Conservation (phyloP, 768 basidiomycete species). For the Paxillus involutus region DNA sequence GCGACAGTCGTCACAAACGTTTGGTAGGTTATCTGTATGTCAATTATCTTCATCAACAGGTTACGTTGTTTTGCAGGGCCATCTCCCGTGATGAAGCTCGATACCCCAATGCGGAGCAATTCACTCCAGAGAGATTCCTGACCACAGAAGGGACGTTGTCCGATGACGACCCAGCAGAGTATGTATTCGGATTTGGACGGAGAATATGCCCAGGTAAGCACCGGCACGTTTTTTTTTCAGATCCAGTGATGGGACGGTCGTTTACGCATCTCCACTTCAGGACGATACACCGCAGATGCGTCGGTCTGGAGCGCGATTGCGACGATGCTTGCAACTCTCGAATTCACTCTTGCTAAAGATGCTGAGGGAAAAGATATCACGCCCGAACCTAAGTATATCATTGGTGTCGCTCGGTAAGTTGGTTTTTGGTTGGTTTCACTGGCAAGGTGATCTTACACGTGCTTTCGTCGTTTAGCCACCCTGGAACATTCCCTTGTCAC, state of each 20-base stretch:
- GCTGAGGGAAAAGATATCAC: neutral
- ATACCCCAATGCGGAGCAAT: slow-evolving; percentile 10
- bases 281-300: neutral
- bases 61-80: neutral
- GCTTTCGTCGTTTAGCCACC: too few species aligned
- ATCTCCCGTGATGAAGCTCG: slow-evolving; percentile 3
- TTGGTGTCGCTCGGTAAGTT: neutral
- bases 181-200: slow-evolving; percentile 3
- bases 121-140: slow-evolving; percentile 14
- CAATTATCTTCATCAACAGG: neutral
- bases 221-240: neutral
- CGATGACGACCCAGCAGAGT: neutral
- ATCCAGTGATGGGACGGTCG: too few species aligned
- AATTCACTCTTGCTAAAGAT: neutral
- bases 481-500: too few species aligned
- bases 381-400: neutral
- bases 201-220: too few species aligned
- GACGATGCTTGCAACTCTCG: slow-evolving; percentile 4
- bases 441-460: too few species aligned
- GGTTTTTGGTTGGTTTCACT: too few species aligned
- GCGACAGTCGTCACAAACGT: slow-evolving; percentile 11
- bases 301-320: neutral
- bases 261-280: too few species aligned
- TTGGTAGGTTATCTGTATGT: slow-evolving; percentile 4
- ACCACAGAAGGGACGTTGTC: neutral